phyloP scores from a whole-genome alignment of 176 grass and related monocot species.

The Musa acuminata region DNA sequence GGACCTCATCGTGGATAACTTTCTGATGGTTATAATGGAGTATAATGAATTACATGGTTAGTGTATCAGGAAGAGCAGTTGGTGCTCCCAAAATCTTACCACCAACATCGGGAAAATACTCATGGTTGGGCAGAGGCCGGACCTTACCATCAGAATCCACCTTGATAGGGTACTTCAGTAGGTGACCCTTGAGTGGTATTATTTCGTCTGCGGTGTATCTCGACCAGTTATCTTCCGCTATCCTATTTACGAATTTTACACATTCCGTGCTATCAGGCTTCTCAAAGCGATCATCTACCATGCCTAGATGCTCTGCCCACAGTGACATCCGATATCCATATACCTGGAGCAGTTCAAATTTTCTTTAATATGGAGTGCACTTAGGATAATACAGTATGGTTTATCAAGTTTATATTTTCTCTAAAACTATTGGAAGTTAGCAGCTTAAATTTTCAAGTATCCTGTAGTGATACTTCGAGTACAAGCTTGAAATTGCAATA shows the following conservation, averaged over 20 bases:
- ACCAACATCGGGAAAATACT: constrained; percentile 49
- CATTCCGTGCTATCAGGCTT: constrained; percentile 30
- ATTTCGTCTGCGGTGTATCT: constrained; percentile 3
- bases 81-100: constrained; percentile 35
- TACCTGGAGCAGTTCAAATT: constrained; percentile 24
- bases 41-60: constrained; percentile 35
- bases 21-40: no score
- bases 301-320: constrained; percentile 65
- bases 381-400: neutral
- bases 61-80: constrained; percentile 29
- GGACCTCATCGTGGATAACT: no score
- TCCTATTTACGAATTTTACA: constrained; percentile 27
- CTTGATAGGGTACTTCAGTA: constrained; percentile 41
- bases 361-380: neutral
- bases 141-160: constrained; percentile 23
- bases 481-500: neutral
- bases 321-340: constrained; percentile 44
- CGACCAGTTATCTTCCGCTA: constrained; percentile 30
- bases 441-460: neutral
- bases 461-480: neutral
- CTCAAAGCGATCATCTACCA: constrained; percentile 3
- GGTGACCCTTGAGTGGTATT: constrained; percentile 26
- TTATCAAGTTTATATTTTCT: no score
- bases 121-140: neutral
- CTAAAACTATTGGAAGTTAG: neutral